Base-by-base conservation (phyloP, 345 rosid species). In the Cardamine chenopodiifolia region DNA sequence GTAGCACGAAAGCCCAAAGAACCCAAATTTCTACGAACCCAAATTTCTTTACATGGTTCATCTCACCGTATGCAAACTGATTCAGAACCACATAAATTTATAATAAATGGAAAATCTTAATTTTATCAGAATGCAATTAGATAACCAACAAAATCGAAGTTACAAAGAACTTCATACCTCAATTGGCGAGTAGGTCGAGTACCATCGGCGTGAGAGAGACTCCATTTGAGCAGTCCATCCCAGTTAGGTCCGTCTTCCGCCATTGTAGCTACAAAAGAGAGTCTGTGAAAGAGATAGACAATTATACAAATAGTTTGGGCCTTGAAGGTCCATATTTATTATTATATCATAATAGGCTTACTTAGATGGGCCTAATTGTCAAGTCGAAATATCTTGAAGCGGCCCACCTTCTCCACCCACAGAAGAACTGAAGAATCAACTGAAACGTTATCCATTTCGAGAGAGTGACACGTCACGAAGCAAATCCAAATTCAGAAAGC, bases 161-260 rank as follows among this genome's bases (percentile, higher is more conserved):
- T 0, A 3, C 1, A 35, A 37, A 18, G 15, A 42, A 28, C 20
- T 14, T 23, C 11, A 48, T 71, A 93, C 97, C 96, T 88, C 39
- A 91, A 73, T 55, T 84, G 77, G 67, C 92, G 83, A 37, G 80
- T 23, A 12, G 87, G 60, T 1, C 57, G 72, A 66, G 97, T 87
- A 32, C 96, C 94, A 48, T 91, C 97, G 28, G 97, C 77, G 85
- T 88, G 81, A 37, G 91, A 83, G 72, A 91, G 82, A 78, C 98
- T 93, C 98, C 98, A 93, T 52, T 91, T 91, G 48, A 93, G 87
- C 86, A 93, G 76, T 1, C 97, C 98, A 2, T 91, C 90, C 98
- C 97, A 93, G 76, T 87, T 83, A 29, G 96, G 97, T 74, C 93
- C 98, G 14, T 87, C 92, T 70, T 87, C 82, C 11, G 85, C 87